Base-by-base conservation (phyloP, 108 stramenopile genomes). In the Fragilaria crotonensis region DNA sequence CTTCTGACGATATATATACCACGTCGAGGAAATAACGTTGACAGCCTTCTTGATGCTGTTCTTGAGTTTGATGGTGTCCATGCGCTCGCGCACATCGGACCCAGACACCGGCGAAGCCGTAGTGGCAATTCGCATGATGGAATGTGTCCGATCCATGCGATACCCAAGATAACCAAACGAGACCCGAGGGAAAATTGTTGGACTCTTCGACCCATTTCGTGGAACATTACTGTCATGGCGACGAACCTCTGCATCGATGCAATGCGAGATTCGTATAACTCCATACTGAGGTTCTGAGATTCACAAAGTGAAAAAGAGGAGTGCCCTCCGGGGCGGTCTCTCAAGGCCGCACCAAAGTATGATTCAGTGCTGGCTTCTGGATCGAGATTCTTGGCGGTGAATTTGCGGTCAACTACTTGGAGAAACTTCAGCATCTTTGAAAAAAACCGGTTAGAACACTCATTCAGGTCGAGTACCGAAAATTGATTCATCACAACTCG, bases 201-300 rank as follows among this genome's bases (percentile, higher is more conserved):
- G n/a, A 84, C 87, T 21, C 78, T 77, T 33, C 47, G 71, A 22
- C 82, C 85, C 74, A 87, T 85, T 52, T 82, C 77, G 64, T 91
- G 85, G 61, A 87, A 91, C 68, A 91, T 78, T n/a, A 91, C 85
- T 20, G 67, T 70, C 81, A 91, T 87, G 30, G 81, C 62, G 9
- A 87, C 73, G 63, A 84, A 91, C 3, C 89, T 76, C 45, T 91
- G 85, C 59, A 87, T 46, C 25, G 79, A 78, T 25, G 85, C 89
- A 45, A 86, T 71, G 5, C 89, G 78, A 23, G 71, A 75, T 56
- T 90, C 89, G 63, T 86, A 90, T 25, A 90, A 63, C 49, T 84
- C 81, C 66, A 67, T 62, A n/a, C 32, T 55, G 9, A 80, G 51
- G 62, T 78, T 74, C 44, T 87, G 81, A 45, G 36, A 71, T 23